phyloP scores from a whole-genome alignment of 2,329 filamentous ascomycete genomes.

The Xylariales sp. region DNA sequence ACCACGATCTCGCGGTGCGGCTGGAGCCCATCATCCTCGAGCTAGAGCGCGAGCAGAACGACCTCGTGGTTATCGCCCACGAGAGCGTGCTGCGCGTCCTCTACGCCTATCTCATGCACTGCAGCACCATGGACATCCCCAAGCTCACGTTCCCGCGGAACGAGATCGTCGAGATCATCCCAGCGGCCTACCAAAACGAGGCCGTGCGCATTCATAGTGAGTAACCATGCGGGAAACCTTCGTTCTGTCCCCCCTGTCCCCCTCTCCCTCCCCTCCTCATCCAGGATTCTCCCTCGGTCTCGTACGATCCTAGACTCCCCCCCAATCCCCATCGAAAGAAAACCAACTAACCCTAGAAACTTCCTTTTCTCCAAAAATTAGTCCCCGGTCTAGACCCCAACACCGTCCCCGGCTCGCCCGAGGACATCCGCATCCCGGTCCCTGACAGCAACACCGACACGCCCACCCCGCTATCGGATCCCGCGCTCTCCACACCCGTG shows the following conservation, averaged over 20 bases:
- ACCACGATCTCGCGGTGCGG: slow-evolving; percentile 97
- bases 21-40: slow-evolving; percentile 98
- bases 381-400: slow-evolving; percentile 73
- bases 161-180: slow-evolving; percentile 99
- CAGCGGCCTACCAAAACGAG: slow-evolving; percentile 96
- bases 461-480: slow-evolving; percentile 58
- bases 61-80: slow-evolving; percentile 97
- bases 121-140: slow-evolving; percentile 93
- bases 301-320: neutral
- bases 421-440: slow-evolving; percentile 83
- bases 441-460: slow-evolving; percentile 59
- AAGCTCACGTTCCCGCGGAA: slow-evolving; percentile 92
- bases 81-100: slow-evolving; percentile 97
- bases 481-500: slow-evolving; percentile 60
- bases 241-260: neutral
- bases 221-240: neutral
- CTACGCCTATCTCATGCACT: slow-evolving; percentile 98
- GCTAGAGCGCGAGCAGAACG: slow-evolving; percentile 94
- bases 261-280: neutral
- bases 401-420: slow-evolving; percentile 80
- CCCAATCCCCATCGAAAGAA: neutral
- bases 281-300: neutral
- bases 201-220: slow-evolving; percentile 83
- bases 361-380: slow-evolving; percentile 1
- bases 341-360: slow-evolving; percentile 18